A percentile compares a stretch with the other conserved stretches of the same genome.
Evolutionary conservation across 306 rosid genomes (phyloP).

Genomic region (Cucumis sativus): Cucumber_9930_V3 NC_026660.2:10602501-10603000

Average conservation of each 20-base stretch:
- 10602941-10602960: background rate
- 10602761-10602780: background rate
- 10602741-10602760: no score
- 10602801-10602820: background rate
- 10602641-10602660: conserved; percentile 97
- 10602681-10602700: conserved; percentile 98
- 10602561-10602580: background rate
- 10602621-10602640: conserved; percentile 92
- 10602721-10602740: no score
- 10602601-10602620: conserved; percentile 63
- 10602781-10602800: background rate
- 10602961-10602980: background rate
- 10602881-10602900: background rate
- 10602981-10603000: background rate
- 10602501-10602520: conserved; percentile 28
- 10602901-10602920: background rate
- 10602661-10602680: conserved; percentile 99
- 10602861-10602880: background rate
- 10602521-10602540: background rate
- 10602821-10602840: background rate
- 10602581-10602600: conserved; percentile 14
- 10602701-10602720: conserved; percentile 45
- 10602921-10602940: background rate
- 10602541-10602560: background rate
- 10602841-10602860: background rate